Conservation (phyloP, 768 basidiomycete species). For the Phylloporus sp. region DNA sequence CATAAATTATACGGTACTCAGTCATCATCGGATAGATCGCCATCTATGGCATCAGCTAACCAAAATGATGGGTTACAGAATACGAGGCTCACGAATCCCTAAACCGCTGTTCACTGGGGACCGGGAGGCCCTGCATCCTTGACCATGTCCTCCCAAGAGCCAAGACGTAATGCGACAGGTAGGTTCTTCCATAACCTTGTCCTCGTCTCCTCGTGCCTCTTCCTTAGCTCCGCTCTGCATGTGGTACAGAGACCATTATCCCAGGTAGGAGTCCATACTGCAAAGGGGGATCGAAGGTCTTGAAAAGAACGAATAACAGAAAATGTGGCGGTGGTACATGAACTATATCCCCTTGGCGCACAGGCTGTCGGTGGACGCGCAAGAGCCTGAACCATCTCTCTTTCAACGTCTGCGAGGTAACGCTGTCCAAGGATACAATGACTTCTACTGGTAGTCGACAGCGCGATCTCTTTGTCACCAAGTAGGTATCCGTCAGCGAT, state of each 20-base stretch:
- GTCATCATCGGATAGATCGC: too few relatives aligned
- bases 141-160: slow-evolving; percentile 6
- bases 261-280: background rate
- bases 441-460: background rate
- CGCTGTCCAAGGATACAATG: slow-evolving; percentile 3
- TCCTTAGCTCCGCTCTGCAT: background rate
- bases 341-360: background rate
- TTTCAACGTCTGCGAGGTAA: background rate
- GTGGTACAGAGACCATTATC: background rate
- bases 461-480: background rate
- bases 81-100: background rate
- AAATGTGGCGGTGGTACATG: background rate
- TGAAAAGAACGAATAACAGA: background rate
- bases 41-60: too few relatives aligned
- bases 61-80: too few relatives aligned
- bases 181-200: background rate
- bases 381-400: background rate
- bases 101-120: background rate
- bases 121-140: background rate
- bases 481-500: slow-evolving; percentile 12
- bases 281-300: background rate
- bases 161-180: slow-evolving; percentile 1
- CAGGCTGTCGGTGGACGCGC: background rate
- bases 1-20: too few relatives aligned
- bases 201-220: background rate